Evolutionary conservation across 176 grass and related monocot genomes (phyloP).

Genomic region (Ampelocalamus luodianensis): DNA sequence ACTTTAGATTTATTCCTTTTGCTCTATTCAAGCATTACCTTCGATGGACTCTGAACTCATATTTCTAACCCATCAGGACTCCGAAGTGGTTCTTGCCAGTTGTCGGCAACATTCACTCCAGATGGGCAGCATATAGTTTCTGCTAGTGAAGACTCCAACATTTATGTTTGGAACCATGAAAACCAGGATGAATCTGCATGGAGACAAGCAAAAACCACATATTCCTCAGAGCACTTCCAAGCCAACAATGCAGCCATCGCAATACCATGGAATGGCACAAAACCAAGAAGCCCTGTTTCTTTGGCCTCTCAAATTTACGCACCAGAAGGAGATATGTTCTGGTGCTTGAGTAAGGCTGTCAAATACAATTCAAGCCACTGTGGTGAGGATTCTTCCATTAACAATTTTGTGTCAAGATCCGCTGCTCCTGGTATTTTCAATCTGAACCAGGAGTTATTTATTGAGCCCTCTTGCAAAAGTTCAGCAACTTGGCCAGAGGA

Average conservation of each 20-base stretch:
- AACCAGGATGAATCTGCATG: slow-evolving; percentile 51
- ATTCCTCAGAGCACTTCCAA: slow-evolving; percentile 77
- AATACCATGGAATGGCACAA: slow-evolving; percentile 71
- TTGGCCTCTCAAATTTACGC: slow-evolving; percentile 43
- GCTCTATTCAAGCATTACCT: background rate
- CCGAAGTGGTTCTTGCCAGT: slow-evolving; percentile 59
- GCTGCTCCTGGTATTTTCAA: slow-evolving; percentile 63
- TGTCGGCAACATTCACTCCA: slow-evolving; percentile 68
- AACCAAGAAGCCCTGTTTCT: slow-evolving; percentile 41
- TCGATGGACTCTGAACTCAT: slow-evolving; percentile 31
- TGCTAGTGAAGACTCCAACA: slow-evolving; percentile 77
- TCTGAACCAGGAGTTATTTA: slow-evolving; percentile 63
- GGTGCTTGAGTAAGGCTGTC: slow-evolving; percentile 18
- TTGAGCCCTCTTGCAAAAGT: slow-evolving; percentile 54
- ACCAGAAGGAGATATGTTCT: slow-evolving; percentile 33
- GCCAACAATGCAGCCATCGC: slow-evolving; percentile 68
- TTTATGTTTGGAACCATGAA: slow-evolving; percentile 79
- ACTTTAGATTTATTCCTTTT: slow-evolving; percentile 22
- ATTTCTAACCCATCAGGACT: slow-evolving; percentile 58
- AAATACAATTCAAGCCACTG: slow-evolving; percentile 15
- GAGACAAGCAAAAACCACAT: slow-evolving; percentile 68
- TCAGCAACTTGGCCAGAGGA: slow-evolving; percentile 94
- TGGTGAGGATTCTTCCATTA: slow-evolving; percentile 39
- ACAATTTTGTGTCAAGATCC: slow-evolving; percentile 38
- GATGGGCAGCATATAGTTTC: slow-evolving; percentile 76